Conservation (phyloP, 805 yeast genomes). For the Clavispora asparagi region DNA sequence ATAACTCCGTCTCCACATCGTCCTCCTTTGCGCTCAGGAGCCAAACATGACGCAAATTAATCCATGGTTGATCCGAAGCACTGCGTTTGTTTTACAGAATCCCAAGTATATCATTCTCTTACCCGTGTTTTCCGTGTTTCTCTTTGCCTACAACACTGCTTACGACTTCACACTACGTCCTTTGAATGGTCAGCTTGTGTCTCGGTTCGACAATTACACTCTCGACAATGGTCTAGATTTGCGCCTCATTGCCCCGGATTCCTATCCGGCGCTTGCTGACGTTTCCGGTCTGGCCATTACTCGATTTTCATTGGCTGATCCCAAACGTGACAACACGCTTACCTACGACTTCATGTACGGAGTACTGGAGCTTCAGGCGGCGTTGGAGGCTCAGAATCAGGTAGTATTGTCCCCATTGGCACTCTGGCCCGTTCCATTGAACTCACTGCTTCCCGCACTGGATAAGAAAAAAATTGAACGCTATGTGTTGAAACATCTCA, state of each 20-base stretch:
- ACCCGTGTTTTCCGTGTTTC: slow-evolving; percentile 27
- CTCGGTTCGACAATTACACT: slow-evolving; percentile 5
- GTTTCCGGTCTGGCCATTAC: not conserved
- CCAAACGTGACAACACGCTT: not conserved
- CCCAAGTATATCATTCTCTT: slow-evolving; percentile 26
- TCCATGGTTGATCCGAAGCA: slow-evolving; percentile 11
- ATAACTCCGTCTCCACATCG: not conserved
- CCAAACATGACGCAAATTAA: slow-evolving; percentile 8
- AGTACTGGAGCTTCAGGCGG: not conserved
- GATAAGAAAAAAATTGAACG: slow-evolving; percentile 7
- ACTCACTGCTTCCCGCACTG: not conserved
- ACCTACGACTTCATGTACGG: not conserved
- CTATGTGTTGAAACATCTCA: slow-evolving; percentile 18
- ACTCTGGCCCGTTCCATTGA: not conserved
- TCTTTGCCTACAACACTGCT: slow-evolving; percentile 30
- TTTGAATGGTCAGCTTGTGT: slow-evolving; percentile 18
- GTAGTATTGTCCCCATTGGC: not conserved
- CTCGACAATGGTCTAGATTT: slow-evolving; percentile 1
- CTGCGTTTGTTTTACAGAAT: slow-evolving; percentile 18
- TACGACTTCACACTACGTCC: slow-evolving; percentile 29
- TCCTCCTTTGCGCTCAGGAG: not conserved
- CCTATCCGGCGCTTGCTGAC: not conserved
- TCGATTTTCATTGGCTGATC: not conserved
- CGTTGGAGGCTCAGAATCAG: not conserved
- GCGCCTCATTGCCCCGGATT: not conserved